A percentile compares a stretch with the other conserved stretches of the same genome.
These are phyloP conservation scores for Diaporthe nobilis DNA, from an alignment of 2,329 filamentous ascomycete genomes.

Conservation along the genomic window DNA sequence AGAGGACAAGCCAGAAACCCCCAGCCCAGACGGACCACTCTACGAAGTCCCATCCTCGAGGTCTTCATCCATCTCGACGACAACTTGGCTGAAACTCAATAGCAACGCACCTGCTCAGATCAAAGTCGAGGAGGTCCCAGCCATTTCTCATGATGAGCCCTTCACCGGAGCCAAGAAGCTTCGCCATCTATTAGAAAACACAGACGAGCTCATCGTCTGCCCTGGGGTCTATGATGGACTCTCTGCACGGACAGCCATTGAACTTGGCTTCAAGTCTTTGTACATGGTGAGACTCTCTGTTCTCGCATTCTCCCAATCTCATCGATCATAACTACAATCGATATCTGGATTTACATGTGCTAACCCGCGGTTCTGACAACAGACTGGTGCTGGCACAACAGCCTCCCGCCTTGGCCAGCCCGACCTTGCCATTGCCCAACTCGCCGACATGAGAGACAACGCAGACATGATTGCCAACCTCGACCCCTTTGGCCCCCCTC, in stretches of 20 bases:
- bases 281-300: slow-evolving; percentile 68
- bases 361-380: background rate
- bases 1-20: slow-evolving; percentile 35
- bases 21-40: slow-evolving; percentile 38
- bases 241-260: slow-evolving; percentile 70
- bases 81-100: slow-evolving; percentile 41
- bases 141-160: slow-evolving; percentile 22
- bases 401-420: slow-evolving; percentile 73
- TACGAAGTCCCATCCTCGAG: background rate
- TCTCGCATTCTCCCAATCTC: background rate
- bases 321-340: no score
- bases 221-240: slow-evolving; percentile 76
- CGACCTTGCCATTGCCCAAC: slow-evolving; percentile 70
- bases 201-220: slow-evolving; percentile 62
- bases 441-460: slow-evolving; percentile 66
- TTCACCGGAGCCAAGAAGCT: slow-evolving; percentile 43
- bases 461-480: slow-evolving; percentile 68
- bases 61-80: slow-evolving; percentile 24
- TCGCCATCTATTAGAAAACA: slow-evolving; percentile 48
- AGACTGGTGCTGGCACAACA: slow-evolving; percentile 74
- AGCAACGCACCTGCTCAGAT: slow-evolving; percentile 35
- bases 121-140: slow-evolving; percentile 8
- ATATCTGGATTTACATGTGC: background rate
- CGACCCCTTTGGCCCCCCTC: slow-evolving; percentile 58
- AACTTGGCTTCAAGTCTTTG: slow-evolving; percentile 69